Conservation (phyloP, 768 basidiomycete species). For the Boletus rex-veris region DNA sequence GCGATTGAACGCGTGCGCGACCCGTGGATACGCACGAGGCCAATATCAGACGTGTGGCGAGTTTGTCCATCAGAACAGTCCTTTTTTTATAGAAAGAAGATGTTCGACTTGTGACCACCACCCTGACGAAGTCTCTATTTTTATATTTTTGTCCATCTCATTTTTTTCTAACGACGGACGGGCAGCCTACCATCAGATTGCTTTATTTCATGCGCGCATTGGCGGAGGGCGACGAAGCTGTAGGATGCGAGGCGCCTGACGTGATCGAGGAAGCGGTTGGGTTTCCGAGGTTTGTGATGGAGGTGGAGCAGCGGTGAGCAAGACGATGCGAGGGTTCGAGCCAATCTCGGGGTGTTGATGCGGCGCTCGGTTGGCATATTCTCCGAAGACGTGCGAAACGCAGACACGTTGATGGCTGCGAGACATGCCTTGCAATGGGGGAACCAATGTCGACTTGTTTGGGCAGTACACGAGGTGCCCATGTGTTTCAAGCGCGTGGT, state of each 20-base stretch:
- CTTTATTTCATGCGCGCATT: neutral
- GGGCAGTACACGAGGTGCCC: slow-evolving; percentile 5
- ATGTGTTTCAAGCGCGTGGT: neutral
- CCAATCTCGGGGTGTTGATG: neutral
- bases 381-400: neutral
- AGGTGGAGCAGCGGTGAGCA: neutral
- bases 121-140: slow-evolving; percentile 4
- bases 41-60: slow-evolving; percentile 28
- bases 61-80: slow-evolving; percentile 16
- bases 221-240: neutral
- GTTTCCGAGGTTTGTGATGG: neutral
- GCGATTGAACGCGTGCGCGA: slow-evolving; percentile 14
- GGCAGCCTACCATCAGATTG: neutral
- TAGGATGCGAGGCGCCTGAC: slow-evolving; percentile 7
- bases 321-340: neutral
- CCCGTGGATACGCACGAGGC: slow-evolving; percentile 14
- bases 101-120: slow-evolving; percentile 34
- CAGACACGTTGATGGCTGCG: neutral
- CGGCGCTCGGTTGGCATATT: slow-evolving; percentile 21
- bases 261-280: neutral
- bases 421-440: neutral
- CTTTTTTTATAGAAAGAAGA: slow-evolving; percentile 23
- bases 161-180: neutral
- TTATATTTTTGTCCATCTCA: neutral
- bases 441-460: neutral